A percentile compares a stretch with the other conserved stretches of the same genome.
phyloP scores from a whole-genome alignment of 202 grass and related monocot species.

The Carex arenaria region DNA sequence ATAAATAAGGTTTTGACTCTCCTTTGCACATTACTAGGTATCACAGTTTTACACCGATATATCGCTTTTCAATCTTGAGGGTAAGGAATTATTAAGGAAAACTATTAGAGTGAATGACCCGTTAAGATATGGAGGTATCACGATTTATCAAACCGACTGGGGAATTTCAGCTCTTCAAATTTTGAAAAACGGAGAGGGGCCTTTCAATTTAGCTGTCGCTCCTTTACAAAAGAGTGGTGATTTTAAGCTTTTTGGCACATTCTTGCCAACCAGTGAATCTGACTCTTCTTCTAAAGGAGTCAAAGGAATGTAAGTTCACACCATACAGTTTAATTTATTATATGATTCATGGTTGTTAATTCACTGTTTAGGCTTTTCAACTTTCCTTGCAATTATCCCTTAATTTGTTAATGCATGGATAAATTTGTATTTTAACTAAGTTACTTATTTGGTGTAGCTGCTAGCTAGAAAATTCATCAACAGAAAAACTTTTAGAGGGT shows the following conservation, averaged over 20 bases:
- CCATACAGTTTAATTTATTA: neutral
- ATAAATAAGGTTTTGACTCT: neutral
- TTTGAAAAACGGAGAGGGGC: slow-evolving; percentile 85
- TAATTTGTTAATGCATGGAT: neutral
- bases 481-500: neutral
- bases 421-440: neutral
- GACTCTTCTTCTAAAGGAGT: slow-evolving; percentile 57
- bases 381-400: neutral
- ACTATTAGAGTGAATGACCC: slow-evolving; percentile 97
- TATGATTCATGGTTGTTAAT: neutral
- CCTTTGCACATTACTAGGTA: slow-evolving; percentile 40
- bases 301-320: slow-evolving; percentile 83
- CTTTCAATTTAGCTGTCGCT: slow-evolving; percentile 90
- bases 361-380: neutral
- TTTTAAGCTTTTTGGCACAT: slow-evolving; percentile 78
- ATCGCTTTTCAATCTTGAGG: slow-evolving; percentile 81
- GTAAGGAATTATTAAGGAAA: slow-evolving; percentile 82
- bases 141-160: slow-evolving; percentile 97
- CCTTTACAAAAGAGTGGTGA: slow-evolving; percentile 76
- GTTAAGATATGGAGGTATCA: slow-evolving; percentile 75
- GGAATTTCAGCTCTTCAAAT: slow-evolving; percentile 87
- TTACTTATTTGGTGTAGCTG: neutral
- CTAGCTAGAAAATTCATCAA: neutral
- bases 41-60: slow-evolving; percentile 90
- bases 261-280: slow-evolving; percentile 56